These are phyloP conservation scores for Linnemannia schmuckeri DNA, from an alignment of 192 early-diverging fungal genomes.

Conservation along the genomic window DNA sequence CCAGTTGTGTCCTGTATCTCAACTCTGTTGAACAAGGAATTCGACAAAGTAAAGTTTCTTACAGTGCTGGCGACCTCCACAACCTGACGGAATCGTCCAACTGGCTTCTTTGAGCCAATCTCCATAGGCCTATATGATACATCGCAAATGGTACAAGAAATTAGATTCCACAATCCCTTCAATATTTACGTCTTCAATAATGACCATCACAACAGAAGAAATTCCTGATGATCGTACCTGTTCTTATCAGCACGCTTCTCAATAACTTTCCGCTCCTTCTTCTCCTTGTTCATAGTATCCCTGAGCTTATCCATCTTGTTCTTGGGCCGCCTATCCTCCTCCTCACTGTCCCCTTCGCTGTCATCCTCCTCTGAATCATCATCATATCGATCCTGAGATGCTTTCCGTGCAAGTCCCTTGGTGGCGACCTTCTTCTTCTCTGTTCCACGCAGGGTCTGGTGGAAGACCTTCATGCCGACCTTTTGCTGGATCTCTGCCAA, in stretches of 20 bases:
- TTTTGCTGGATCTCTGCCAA: conserved; percentile 83
- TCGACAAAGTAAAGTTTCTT: conserved; percentile 17
- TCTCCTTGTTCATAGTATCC: conserved; percentile 52
- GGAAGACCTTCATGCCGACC: conserved; percentile 76
- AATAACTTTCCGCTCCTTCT: conserved; percentile 56
- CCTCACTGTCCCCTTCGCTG: conserved; percentile 42
- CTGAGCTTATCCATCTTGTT: conserved; percentile 54
- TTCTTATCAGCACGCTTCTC: conserved; percentile 58
- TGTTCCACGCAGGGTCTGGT: conserved; percentile 58
- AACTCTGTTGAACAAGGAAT: too few relatives aligned
- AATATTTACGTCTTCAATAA: neutral
- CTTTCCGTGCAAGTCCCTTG: conserved; percentile 46
- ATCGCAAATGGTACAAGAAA: conserved; percentile 15
- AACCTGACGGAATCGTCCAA: conserved; percentile 78
- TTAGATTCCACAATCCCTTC: neutral
- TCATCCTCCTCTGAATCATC: conserved; percentile 27
- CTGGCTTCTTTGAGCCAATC: conserved; percentile 81
- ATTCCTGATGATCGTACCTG: conserved; percentile 36
- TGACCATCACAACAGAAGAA: neutral
- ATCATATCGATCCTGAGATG: conserved; percentile 31
- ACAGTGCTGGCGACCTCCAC: conserved; percentile 70
- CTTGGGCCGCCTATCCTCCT: conserved; percentile 41
- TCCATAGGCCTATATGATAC: conserved; percentile 75
- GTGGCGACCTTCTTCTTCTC: conserved; percentile 40
- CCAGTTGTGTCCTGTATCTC: neutral